A percentile compares a stretch with the other conserved stretches of the same genome.
These are phyloP conservation scores for Suillus hirtellus DNA, from an alignment of 768 basidiomycete genomes.

Conservation along the genomic window DNA sequence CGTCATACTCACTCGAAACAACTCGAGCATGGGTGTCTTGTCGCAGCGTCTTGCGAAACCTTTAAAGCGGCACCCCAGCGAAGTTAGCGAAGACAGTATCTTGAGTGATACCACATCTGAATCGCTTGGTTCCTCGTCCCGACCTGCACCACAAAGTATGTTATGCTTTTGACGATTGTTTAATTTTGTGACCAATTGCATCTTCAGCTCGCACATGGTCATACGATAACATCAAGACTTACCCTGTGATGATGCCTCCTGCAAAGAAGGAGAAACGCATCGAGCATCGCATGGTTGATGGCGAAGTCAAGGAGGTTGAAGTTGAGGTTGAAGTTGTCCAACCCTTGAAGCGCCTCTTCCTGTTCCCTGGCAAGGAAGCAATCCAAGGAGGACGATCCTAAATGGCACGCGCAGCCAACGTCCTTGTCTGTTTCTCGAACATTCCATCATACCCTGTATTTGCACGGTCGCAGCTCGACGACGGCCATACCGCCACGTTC, in stretches of 20 bases:
- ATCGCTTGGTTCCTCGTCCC: slow-evolving; percentile 26
- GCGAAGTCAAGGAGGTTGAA: slow-evolving; percentile 53
- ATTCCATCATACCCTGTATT: slow-evolving; percentile 32
- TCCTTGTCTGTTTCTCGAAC: slow-evolving; percentile 16
- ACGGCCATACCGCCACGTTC: slow-evolving; percentile 32
- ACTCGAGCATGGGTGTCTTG: slow-evolving; percentile 34
- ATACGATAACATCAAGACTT: slow-evolving; percentile 71
- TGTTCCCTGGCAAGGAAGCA: slow-evolving; percentile 55
- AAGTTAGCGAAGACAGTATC: slow-evolving; percentile 38
- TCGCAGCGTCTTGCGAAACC: slow-evolving; percentile 36
- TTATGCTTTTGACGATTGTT: background rate
- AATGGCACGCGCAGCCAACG: slow-evolving; percentile 13
- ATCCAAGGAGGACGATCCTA: slow-evolving; percentile 31
- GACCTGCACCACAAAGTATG: slow-evolving; percentile 58
- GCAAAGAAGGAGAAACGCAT: slow-evolving; percentile 52
- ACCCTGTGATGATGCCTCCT: slow-evolving; percentile 54
- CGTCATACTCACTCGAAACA: slow-evolving; percentile 36
- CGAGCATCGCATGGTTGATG: slow-evolving; percentile 49
- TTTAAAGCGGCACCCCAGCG: slow-evolving; percentile 42
- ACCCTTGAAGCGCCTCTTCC: slow-evolving; percentile 65
- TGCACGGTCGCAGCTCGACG: slow-evolving; percentile 24
- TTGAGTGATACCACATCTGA: slow-evolving; percentile 26
- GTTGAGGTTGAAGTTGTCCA: slow-evolving; percentile 55
- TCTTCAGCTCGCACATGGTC: slow-evolving; percentile 68
- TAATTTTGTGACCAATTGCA: slow-evolving; percentile 10